These are phyloP conservation scores for Arthrinium phaeospermum DNA, from an alignment of 2,329 filamentous ascomycete species.

Conservation along the genomic window DNA sequence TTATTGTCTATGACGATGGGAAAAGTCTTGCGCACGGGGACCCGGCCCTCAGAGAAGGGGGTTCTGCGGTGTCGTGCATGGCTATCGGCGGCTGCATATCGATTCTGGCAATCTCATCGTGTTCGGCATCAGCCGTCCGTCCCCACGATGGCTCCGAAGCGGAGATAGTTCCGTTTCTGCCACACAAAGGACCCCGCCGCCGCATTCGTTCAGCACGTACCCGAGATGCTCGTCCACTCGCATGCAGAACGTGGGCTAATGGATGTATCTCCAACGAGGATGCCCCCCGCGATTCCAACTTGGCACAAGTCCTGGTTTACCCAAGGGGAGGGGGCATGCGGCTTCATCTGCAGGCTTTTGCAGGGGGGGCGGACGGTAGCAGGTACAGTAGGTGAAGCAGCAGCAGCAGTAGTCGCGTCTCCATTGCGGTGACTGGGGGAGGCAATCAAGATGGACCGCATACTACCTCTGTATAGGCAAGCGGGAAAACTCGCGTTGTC, in stretches of 20 bases:
- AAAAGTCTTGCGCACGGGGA: background rate
- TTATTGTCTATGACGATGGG: background rate
- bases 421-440: background rate
- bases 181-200: background rate
- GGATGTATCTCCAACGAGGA: background rate
- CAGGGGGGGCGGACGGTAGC: background rate
- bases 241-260: background rate
- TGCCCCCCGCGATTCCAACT: background rate
- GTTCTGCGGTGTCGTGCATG: background rate
- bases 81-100: background rate
- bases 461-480: background rate
- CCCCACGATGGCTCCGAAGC: background rate
- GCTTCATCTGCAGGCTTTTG: background rate
- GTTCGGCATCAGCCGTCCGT: slow-evolving; percentile 7
- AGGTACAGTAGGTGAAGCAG: too few relatives aligned
- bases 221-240: background rate
- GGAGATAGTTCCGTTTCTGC: slow-evolving; percentile 7
- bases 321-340: background rate
- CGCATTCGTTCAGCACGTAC: background rate
- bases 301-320: background rate
- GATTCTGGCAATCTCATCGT: slow-evolving; percentile 11
- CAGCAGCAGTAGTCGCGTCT: background rate
- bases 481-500: background rate
- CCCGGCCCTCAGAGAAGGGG: background rate
- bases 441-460: background rate